Conservation (phyloP, 2,329 filamentous ascomycete species). For the Paramyrothecium roridum region DNA sequence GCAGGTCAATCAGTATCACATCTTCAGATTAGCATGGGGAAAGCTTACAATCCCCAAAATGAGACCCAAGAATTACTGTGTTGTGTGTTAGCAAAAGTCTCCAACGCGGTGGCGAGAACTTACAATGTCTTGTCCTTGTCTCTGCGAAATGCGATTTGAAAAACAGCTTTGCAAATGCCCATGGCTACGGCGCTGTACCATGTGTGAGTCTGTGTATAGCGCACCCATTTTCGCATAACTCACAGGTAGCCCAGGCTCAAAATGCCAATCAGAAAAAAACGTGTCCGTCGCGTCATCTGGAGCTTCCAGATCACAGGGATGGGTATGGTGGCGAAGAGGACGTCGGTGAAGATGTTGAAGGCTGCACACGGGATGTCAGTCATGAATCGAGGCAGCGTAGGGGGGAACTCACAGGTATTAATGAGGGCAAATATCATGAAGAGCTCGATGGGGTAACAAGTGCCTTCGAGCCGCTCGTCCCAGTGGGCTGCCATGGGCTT, state of each 20-base stretch:
- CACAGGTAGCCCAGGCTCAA: conserved; percentile 1
- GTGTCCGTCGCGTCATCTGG: conserved; percentile 29
- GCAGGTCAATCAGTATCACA: conserved; percentile 9
- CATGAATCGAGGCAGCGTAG: background rate
- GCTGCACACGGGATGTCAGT: conserved; percentile 4
- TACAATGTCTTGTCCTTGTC: too few relatives aligned
- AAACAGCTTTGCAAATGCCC: background rate
- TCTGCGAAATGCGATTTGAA: too few relatives aligned
- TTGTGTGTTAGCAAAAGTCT: too few relatives aligned
- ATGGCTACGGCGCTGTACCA: too few relatives aligned
- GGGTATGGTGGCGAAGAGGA: conserved; percentile 34
- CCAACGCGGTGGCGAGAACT: too few relatives aligned
- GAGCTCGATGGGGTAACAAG: background rate
- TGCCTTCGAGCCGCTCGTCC: background rate
- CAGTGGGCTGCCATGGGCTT: background rate
- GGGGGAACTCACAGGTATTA: background rate
- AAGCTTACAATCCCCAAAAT: too few relatives aligned
- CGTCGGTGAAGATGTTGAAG: conserved; percentile 36
- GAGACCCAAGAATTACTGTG: too few relatives aligned
- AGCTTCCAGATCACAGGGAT: conserved; percentile 35
- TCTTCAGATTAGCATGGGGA: too few relatives aligned
- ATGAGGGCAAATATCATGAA: background rate
- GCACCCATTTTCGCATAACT: too few relatives aligned
- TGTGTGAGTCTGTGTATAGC: too few relatives aligned
- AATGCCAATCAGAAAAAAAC: conserved; percentile 33